These are phyloP conservation scores for Ustilago sp. DNA, from an alignment of 1,284 basidiomycete species.

Conservation along the genomic window DNA sequence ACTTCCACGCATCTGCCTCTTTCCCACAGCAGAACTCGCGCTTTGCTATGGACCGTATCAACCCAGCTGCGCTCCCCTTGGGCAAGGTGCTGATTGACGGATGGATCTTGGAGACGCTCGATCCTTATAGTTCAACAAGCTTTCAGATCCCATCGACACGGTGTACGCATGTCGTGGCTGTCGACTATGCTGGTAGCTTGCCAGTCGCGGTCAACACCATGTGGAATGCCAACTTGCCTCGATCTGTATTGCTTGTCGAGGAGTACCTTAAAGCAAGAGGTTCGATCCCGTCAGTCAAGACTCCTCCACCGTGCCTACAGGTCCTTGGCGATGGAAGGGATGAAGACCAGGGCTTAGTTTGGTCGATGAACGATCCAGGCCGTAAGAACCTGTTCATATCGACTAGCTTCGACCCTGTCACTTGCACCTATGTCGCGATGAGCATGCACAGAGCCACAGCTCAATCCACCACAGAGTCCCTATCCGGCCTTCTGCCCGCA, in stretches of 20 bases:
- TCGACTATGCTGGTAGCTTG: conserved; percentile 89
- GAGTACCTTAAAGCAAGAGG: conserved; percentile 63
- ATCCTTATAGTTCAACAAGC: conserved; percentile 94
- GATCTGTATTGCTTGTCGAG: conserved; percentile 68
- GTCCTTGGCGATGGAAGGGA: conserved; percentile 65
- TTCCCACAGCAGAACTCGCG: conserved; percentile 80
- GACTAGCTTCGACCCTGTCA: conserved; percentile 45
- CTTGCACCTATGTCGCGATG: conserved; percentile 31
- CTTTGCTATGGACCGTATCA: conserved; percentile 78
- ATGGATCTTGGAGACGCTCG: conserved; percentile 96
- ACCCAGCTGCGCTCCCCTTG: conserved; percentile 79
- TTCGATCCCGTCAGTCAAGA: conserved; percentile 63
- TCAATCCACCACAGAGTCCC: background rate
- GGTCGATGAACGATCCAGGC: conserved; percentile 44
- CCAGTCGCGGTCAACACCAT: conserved; percentile 88
- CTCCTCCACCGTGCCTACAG: conserved; percentile 57
- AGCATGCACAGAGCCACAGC: conserved; percentile 32
- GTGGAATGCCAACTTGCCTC: conserved; percentile 77
- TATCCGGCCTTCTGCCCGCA: conserved; percentile 28
- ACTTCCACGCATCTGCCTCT: conserved; percentile 70
- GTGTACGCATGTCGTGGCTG: conserved; percentile 86
- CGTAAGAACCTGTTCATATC: conserved; percentile 46
- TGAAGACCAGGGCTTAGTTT: conserved; percentile 54
- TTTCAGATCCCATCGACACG: conserved; percentile 94
- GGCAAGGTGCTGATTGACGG: conserved; percentile 90